Base-by-base conservation (phyloP, 768 basidiomycete species). In the Suillus fuscotomentosus region DNA sequence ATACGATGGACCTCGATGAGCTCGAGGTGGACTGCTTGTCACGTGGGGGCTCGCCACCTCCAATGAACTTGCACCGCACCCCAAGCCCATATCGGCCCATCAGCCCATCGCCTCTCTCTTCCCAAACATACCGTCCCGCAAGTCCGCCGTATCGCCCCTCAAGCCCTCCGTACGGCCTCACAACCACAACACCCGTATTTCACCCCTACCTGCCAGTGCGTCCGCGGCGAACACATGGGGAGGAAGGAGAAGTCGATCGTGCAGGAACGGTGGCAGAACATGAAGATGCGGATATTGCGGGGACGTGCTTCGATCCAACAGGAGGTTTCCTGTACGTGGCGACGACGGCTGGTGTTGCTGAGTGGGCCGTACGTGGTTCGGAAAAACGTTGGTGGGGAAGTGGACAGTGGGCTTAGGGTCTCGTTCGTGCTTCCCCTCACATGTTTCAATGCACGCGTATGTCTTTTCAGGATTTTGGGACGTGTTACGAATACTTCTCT, bases 301-400 rank as follows among this genome's bases (percentile, higher is more conserved):
- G 91, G 14, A 79, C 84, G 45, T 91, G 87, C 66, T 92, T 92
- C 67, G 91, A 92, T 72, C 90, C 89, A 20, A 76, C 75, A 6
- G 91, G 91, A 2, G 81, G 82, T 66, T 84, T 80, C 72, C 70
- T 93, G 38, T 93, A 93, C 70, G 88, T 86, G 15, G 91, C 87
- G 24, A 85, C 85, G 62, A 83, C 83, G 64, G 73, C 79, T 64
- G 86, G 87, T 43, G 79, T 95, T 31, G 88, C 87, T 8, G 93
- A 95, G 73, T 95, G 91, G 90, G 80, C 83, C 51, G 80, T 95
- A 60, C 80, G 84, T 24, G 89, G 88, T 5, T 84, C 86, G 15
- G 88, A 88, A 67, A 90, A 89, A 80, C 79, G 84, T 60, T 92
- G 89, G 89, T 92, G 88, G 87, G 76, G 80, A 51, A 83, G 80